phyloP scores from a whole-genome alignment of 2,329 filamentous ascomycete species.

The Aspergillus sp. region DNA sequence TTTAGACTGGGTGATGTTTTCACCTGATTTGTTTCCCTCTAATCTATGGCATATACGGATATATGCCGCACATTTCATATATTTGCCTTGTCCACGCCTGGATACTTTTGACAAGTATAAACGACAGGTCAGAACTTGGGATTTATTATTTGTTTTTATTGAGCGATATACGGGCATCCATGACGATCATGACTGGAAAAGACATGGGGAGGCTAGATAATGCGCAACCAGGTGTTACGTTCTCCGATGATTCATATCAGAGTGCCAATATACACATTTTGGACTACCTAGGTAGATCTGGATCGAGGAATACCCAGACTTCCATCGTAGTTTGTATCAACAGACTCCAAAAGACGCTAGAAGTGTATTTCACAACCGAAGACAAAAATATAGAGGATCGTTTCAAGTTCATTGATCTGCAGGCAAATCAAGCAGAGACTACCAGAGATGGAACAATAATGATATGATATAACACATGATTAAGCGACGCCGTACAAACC shows the following conservation, averaged over 20 bases:
- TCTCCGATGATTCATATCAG: not conserved
- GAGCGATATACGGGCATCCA: conserved; percentile 6
- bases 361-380: not conserved
- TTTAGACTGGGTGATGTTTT: conserved; percentile 5
- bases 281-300: not conserved
- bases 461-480: not conserved
- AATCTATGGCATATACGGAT: conserved; percentile 2
- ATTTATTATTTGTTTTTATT: conserved; percentile 4
- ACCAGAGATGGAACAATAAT: not conserved
- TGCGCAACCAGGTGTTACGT: not conserved
- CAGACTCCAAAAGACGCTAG: not conserved
- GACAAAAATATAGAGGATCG: not conserved
- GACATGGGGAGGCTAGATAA: not conserved
- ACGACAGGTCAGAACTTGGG: not conserved
- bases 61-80: conserved; percentile 11
- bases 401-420: conserved; percentile 1
- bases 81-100: conserved; percentile 7
- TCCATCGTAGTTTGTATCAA: not conserved
- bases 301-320: not conserved
- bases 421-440: not conserved
- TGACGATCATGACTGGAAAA: conserved; percentile 9
- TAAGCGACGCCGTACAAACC: not conserved
- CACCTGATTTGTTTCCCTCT: conserved; percentile 4
- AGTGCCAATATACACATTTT: not conserved
- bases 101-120: conserved; percentile 1